A percentile compares a stretch with the other conserved stretches of the same genome.
These are phyloP conservation scores for Xylaria sp. DNA, from an alignment of 2,329 filamentous ascomycete species.

Conservation along the genomic window DNA sequence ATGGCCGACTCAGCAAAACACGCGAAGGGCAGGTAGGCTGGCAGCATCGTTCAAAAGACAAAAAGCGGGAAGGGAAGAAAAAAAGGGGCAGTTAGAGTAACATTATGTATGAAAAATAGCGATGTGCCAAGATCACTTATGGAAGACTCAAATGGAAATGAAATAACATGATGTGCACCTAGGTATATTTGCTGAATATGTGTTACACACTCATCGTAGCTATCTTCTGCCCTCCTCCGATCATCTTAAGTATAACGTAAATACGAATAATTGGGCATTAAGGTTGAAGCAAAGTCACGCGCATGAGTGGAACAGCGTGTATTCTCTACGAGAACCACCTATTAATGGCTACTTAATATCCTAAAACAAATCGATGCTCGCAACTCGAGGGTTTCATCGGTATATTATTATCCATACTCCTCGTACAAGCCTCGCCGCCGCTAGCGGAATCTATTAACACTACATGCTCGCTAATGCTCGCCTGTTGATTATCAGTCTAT, in stretches of 20 bases:
- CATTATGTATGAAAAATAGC: neutral
- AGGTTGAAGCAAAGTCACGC: neutral
- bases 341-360: neutral
- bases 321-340: neutral
- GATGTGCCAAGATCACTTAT: neutral
- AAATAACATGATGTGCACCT: neutral
- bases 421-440: conserved; percentile 24
- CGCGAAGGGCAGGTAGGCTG: neutral
- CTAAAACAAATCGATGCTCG: neutral
- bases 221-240: too few relatives aligned
- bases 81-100: neutral
- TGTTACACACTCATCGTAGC: too few relatives aligned
- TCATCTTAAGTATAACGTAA: too few relatives aligned
- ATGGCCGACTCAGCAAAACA: neutral
- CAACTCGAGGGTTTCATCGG: conserved; percentile 26
- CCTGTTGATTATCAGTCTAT: conserved; percentile 27
- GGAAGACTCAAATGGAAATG: neutral
- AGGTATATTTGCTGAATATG: too few relatives aligned
- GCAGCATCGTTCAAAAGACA: neutral
- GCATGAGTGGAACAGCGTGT: neutral
- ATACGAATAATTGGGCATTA: neutral
- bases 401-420: conserved; percentile 39
- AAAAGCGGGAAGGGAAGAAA: too few relatives aligned
- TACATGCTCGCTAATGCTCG: conserved; percentile 29
- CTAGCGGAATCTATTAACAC: conserved; percentile 36